Evolutionary conservation across 306 rosid species (phyloP).

Genomic region (Senna tora): DNA sequence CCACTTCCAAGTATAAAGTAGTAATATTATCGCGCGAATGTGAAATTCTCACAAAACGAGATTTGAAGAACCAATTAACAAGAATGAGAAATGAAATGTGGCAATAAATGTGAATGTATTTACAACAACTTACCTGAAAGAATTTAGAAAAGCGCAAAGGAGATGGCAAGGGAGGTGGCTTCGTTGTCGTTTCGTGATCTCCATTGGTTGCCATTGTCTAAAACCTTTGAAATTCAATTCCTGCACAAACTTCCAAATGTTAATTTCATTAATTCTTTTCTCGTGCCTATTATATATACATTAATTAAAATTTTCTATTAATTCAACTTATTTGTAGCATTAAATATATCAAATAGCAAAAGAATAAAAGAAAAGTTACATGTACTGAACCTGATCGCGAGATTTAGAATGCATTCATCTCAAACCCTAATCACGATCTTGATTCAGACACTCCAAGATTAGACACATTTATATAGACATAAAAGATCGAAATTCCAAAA

Average conservation of each 20-base stretch:
- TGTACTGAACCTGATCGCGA: constrained; percentile 30
- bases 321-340: neutral
- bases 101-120: neutral
- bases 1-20: too few relatives aligned
- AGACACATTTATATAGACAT: constrained; percentile 46
- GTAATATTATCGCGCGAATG: neutral
- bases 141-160: too few relatives aligned
- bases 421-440: constrained; percentile 43
- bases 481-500: constrained; percentile 19
- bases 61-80: neutral
- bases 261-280: constrained; percentile 6
- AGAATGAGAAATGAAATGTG: constrained; percentile 6
- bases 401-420: constrained; percentile 37
- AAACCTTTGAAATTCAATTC: constrained; percentile 31
- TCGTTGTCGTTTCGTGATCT: constrained; percentile 49
- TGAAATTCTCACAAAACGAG: constrained; percentile 1
- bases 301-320: neutral
- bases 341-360: constrained; percentile 4
- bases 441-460: constrained; percentile 35
- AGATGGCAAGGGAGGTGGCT: constrained; percentile 52
- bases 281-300: neutral
- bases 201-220: constrained; percentile 59
- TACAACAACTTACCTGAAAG: too few relatives aligned
- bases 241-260: constrained; percentile 30
- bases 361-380: constrained; percentile 2